These are phyloP conservation scores for Cantharellus cinnabarinus DNA, from an alignment of 768 basidiomycete genomes.

Conservation along the genomic window DNA sequence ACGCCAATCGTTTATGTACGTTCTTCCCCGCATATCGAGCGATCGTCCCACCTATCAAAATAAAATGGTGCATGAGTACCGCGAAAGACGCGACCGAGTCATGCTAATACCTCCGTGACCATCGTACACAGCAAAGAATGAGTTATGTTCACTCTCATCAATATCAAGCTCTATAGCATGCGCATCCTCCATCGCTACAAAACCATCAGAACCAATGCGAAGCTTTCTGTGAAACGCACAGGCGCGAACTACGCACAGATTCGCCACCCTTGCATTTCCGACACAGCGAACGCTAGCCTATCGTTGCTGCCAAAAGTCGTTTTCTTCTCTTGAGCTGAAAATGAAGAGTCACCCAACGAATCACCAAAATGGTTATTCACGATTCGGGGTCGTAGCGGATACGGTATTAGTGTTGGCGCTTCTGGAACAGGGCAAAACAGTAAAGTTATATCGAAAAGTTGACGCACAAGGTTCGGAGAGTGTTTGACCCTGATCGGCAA, in stretches of 20 bases:
- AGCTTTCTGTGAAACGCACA: constrained; percentile 7
- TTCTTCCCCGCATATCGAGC: constrained; percentile 72
- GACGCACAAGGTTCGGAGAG: constrained; percentile 56
- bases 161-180: constrained; percentile 60
- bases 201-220: neutral
- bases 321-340: constrained; percentile 59
- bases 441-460: neutral
- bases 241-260: constrained; percentile 49
- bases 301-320: constrained; percentile 52
- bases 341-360: constrained; percentile 6
- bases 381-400: neutral
- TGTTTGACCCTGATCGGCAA: constrained; percentile 49
- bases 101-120: constrained; percentile 73
- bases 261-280: constrained; percentile 99
- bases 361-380: neutral
- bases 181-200: constrained; percentile 89
- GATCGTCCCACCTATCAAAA: constrained; percentile 49
- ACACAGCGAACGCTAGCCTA: constrained; percentile 52
- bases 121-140: constrained; percentile 95
- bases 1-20: constrained; percentile 54
- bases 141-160: constrained; percentile 31
- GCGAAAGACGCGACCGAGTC: neutral
- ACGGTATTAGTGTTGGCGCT: neutral
- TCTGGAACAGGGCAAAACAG: neutral
- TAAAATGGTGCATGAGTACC: neutral